Evolutionary conservation across 2,329 filamentous ascomycete genomes (phyloP).

Genomic region (Penicillium sp.): DNA sequence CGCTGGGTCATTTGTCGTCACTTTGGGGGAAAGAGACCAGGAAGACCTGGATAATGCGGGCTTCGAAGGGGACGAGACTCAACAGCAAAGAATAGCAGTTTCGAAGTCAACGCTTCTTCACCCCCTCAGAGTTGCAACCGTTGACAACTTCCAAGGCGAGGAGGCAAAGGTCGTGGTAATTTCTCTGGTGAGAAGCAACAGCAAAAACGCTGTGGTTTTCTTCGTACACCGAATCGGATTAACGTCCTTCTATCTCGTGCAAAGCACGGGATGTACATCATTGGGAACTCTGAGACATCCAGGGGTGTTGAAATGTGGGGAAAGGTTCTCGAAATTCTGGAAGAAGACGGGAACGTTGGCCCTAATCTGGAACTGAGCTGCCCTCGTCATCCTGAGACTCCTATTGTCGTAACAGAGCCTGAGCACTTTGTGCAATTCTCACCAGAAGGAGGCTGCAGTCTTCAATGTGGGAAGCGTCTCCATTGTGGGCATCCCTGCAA

Average conservation of each 20-base stretch:
- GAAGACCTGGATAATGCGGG: conserved; percentile 52
- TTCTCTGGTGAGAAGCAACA: conserved; percentile 70
- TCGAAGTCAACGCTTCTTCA: conserved; percentile 49
- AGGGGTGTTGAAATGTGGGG: conserved; percentile 63
- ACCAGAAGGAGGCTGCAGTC: conserved; percentile 64
- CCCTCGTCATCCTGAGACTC: conserved; percentile 58
- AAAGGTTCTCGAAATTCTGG: conserved; percentile 57
- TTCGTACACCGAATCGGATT: conserved; percentile 66
- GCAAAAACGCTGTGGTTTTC: conserved; percentile 62
- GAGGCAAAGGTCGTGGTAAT: conserved; percentile 71
- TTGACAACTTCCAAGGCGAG: conserved; percentile 78
- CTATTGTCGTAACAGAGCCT: conserved; percentile 52
- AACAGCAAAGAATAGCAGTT: conserved; percentile 6
- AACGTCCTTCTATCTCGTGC: conserved; percentile 69
- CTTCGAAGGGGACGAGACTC: conserved; percentile 28
- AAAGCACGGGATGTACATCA: conserved; percentile 68
- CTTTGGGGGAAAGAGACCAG: conserved; percentile 63
- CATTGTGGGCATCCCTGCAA: conserved; percentile 49
- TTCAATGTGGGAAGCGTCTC: conserved; percentile 50
- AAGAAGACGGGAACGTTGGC: conserved; percentile 50
- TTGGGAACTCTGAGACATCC: conserved; percentile 65
- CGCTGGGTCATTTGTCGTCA: conserved; percentile 56
- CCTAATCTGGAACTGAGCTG: conserved; percentile 56
- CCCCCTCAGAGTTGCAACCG: conserved; percentile 60
- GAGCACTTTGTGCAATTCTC: conserved; percentile 58